Percentiles rank a stretch among this genome's conserved stretches.
Evolutionary conservation across 345 rosid genomes (phyloP).

Genomic region (Citrus maxima): DNA sequence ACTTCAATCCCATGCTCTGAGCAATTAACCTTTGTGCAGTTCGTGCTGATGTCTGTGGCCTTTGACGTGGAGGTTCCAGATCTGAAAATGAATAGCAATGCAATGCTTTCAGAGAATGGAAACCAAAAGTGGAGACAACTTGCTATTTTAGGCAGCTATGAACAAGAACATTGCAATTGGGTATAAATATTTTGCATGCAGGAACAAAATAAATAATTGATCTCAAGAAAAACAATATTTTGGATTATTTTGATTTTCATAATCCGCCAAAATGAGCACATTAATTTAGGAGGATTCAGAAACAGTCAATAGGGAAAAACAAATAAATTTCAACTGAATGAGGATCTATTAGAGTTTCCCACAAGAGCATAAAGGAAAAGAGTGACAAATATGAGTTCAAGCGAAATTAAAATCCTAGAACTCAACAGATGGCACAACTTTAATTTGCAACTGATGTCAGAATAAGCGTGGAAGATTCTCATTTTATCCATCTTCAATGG

Average conservation of each 20-base stretch:
- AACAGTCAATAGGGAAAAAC: not conserved
- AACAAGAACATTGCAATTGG: not conserved
- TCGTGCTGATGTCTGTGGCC: conserved; percentile 88
- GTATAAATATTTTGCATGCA: not conserved
- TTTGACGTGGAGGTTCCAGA: conserved; percentile 80
- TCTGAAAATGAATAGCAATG: conserved; percentile 36
- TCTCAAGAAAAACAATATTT: not conserved
- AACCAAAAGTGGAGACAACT: not conserved
- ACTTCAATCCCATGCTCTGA: conserved; percentile 83
- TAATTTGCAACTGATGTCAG: not conserved
- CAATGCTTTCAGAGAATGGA: not conserved
- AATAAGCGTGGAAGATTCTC: not conserved
- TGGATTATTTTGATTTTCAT: not conserved
- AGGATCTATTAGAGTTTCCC: not conserved
- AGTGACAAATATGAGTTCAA: not conserved
- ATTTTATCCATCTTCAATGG: not conserved
- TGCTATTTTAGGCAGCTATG: not conserved
- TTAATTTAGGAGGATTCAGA: not conserved
- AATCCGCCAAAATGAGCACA: not conserved
- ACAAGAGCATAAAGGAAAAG: not conserved
- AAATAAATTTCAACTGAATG: too few relatives aligned
- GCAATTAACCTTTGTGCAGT: conserved; percentile 94
- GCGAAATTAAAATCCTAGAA: not conserved
- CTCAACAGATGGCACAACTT: not conserved
- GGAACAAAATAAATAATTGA: not conserved